Evolutionary conservation across 2,329 filamentous ascomycete genomes (phyloP).

Genomic region (Macrophomina phaseolina): DNA sequence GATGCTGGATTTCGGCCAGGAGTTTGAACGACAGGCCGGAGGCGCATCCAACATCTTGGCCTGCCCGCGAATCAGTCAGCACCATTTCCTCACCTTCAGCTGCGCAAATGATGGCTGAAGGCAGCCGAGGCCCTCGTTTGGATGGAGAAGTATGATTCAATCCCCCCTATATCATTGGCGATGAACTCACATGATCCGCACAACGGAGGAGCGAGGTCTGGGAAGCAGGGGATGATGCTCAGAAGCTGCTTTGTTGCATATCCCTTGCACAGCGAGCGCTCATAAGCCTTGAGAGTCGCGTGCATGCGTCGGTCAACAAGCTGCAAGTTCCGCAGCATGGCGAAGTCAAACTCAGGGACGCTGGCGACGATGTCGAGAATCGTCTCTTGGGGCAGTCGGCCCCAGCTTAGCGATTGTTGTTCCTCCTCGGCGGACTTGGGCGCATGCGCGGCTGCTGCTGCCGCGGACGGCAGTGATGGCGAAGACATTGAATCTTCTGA

Average conservation of each 20-base stretch:
- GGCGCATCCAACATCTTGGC: neutral
- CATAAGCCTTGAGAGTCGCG: slow-evolving; percentile 14
- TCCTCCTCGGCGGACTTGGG: neutral
- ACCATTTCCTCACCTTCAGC: too few species aligned
- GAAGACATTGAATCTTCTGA: neutral
- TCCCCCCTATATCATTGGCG: too few species aligned
- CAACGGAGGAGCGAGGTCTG: slow-evolving; percentile 6
- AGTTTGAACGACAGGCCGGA: slow-evolving; percentile 13
- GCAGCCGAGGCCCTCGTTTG: too few species aligned
- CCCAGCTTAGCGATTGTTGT: neutral
- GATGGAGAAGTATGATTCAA: too few species aligned
- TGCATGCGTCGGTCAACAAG: slow-evolving; percentile 19
- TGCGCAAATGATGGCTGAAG: too few species aligned
- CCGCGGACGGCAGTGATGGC: neutral
- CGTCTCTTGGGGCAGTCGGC: slow-evolving; percentile 5
- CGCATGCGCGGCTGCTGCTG: neutral
- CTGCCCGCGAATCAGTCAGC: neutral
- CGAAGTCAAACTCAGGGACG: slow-evolving; percentile 15
- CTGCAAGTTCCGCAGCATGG: slow-evolving; percentile 9
- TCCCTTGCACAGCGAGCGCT: slow-evolving; percentile 13
- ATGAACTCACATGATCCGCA: neutral
- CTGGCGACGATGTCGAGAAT: slow-evolving; percentile 19
- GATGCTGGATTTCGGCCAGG: slow-evolving; percentile 9
- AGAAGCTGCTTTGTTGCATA: slow-evolving; percentile 18
- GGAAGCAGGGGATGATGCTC: slow-evolving; percentile 8